Base-by-base conservation (phyloP, 1,139 yeast genomes). In the Magnusiomyces sp. region DNA sequence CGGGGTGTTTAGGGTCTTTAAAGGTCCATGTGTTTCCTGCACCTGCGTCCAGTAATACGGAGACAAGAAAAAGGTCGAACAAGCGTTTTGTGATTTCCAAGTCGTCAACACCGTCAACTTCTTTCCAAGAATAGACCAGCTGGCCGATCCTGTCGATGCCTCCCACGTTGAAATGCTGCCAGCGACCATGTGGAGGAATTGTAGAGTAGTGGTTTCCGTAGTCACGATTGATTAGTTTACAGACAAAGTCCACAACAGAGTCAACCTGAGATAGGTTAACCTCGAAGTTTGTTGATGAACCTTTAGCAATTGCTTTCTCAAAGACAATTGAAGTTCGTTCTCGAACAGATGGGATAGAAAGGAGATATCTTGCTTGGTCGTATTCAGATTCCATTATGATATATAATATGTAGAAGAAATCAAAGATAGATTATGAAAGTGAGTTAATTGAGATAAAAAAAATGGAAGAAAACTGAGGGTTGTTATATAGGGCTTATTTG, bases 161-260 rank as follows among this genome's bases (percentile, higher is more conserved):
- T 27, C 76, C 76, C 23, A 72, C 76, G 55, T 77, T 76, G 57
- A 79, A 71, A 61, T 79, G 83, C 59, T 77, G 82, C 77, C 79
- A 78, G 51, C 84, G 68, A 2, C 83, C 83, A 60, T 79, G 83
- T 11, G 81, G 78, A 2, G 84, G 83, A 48, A 79, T 79, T 2
- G 60, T 50, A 11, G 57, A 56, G 48, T 66, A 70, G 49, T 70
- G 62, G 2, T 62, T 58, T 1, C 66, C 68, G 51, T 71, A 75
- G 53, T 73, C 78, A 39, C 75, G 66, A 29, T 62, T 60, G 45
- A 77, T 63, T 2, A 76, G 67, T 11, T 59, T 58, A 43, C 67
- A 61, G 5, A 77, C 73, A 57, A 63, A 76, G 13, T 68, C 71
- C 17, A 75, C 73, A 40, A 74, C 72, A 0, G 50, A 56, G 14